These are phyloP conservation scores for Blastobotrys capitulatus DNA, from an alignment of 1,139 yeast species.

Conservation along the genomic window DNA sequence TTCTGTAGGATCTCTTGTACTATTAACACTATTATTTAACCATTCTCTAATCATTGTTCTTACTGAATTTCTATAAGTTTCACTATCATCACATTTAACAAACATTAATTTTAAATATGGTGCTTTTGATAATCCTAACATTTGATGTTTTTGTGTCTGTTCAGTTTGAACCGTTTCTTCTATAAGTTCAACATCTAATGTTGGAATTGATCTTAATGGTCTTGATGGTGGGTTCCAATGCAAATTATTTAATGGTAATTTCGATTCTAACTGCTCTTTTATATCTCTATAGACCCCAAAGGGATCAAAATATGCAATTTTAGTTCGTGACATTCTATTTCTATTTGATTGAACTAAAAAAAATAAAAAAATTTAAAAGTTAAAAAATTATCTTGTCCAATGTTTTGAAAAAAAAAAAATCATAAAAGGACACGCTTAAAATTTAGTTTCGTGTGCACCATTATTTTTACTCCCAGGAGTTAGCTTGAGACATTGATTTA, in stretches of 20 bases:
- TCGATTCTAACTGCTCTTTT: conserved; percentile 45
- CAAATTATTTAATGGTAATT: conserved; percentile 63
- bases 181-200: conserved; percentile 50
- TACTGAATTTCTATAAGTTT: conserved; percentile 69
- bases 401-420: no score
- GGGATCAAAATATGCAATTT: conserved; percentile 80
- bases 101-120: conserved; percentile 66
- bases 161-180: conserved; percentile 53
- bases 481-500: no score
- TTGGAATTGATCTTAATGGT: conserved; percentile 63
- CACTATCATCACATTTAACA: conserved; percentile 59
- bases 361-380: no score
- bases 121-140: conserved; percentile 39
- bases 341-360: not conserved
- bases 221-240: conserved; percentile 67
- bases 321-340: conserved; percentile 26
- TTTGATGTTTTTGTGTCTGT: conserved; percentile 35
- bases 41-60: conserved; percentile 81
- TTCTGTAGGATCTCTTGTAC: conserved; percentile 46
- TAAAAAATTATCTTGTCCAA: not conserved
- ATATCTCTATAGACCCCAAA: conserved; percentile 58
- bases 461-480: no score
- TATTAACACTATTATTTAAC: conserved; percentile 49
- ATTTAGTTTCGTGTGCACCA: no score
- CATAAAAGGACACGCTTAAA: not conserved